Base-by-base conservation (phyloP, 331 rosid species). In the Telfairia occidentalis region DNA sequence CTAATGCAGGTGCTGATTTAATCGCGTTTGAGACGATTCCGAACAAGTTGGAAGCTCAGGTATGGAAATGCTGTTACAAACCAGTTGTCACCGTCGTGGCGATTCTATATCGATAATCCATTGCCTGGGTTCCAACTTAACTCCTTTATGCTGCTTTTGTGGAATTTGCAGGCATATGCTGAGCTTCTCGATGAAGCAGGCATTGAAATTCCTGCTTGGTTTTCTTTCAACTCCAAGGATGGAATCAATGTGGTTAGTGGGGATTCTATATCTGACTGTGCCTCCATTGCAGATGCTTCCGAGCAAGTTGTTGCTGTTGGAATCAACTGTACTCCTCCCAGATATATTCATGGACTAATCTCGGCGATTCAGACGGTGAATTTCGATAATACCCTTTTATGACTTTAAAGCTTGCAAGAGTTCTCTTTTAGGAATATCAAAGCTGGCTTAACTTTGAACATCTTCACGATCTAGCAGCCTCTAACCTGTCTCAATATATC, bases 21-120 rank as follows among this genome's bases (percentile, higher is more conserved):
- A 86, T 93, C 64, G 98, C 98, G 7, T 91, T 93, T 54, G 98
- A 93, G 83, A 93, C 96, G 38, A 93, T 80, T 55, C 98, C 97
- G 26, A 94, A 88, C 81, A 88, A 82, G 84, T 57, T 91, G 30
- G 97, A 94, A 73, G 96, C 98, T 19, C 71, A 87, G 87, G 98
- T 92, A 77, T 24, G 37, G 7, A 61, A 73, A 30, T 28, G 15
- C 19, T 30, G 53, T 49, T 52, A 21, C 11, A 49, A 48, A 19
- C 12, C 4, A 35, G 53, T 12, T 11, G 75, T 1, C 43, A 15
- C 48, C 29, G 38, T 52, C n/a, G n/a, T n/a, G 57, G 57, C 24
- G 26, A 18, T 4, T 30, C 43, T 60, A 29, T 15, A 59, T 59
- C 21, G 15, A n/a, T 8, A 59, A 5, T 30, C 1, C 9, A 19